Percentiles rank a stretch among this genome's conserved stretches.
Conservation (phyloP, 805 yeast species). For the Candida koratica region DNA sequence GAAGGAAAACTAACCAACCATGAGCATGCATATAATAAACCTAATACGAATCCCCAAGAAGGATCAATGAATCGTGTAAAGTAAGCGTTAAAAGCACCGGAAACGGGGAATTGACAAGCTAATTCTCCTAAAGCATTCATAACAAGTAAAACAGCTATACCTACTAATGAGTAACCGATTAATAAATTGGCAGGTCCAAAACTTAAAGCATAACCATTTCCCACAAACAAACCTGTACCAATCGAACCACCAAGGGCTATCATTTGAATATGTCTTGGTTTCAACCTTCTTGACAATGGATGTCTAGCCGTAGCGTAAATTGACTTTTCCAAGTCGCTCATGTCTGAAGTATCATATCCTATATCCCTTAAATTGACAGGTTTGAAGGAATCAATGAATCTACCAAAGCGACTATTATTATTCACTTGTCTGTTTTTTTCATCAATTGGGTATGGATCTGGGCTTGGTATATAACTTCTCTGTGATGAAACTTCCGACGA, state of each 20-base stretch:
- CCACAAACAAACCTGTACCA: constrained; percentile 58
- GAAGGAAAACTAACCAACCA: constrained; percentile 36
- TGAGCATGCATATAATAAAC: constrained; percentile 31
- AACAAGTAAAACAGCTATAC: constrained; percentile 52
- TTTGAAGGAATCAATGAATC: constrained; percentile 34
- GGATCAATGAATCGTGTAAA: constrained; percentile 35
- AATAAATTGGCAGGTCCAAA: constrained; percentile 44
- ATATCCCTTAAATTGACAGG: constrained; percentile 36
- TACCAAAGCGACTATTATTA: constrained; percentile 4
- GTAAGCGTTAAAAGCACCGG: constrained; percentile 36
- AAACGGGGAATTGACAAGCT: constrained; percentile 46
- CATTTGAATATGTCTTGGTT: constrained; percentile 66
- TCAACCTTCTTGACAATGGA: constrained; percentile 51
- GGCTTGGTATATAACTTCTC: not conserved
- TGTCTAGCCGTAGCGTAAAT: constrained; percentile 28
- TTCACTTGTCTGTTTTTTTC: constrained; percentile 3
- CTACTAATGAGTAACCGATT: constrained; percentile 56
- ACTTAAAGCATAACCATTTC: constrained; percentile 41
- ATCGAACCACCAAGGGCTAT: constrained; percentile 70
- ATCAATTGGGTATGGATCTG: constrained; percentile 1
- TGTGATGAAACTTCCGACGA: constrained; percentile 2
- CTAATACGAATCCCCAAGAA: constrained; percentile 35
- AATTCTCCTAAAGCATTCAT: constrained; percentile 61
- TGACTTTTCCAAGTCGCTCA: constrained; percentile 39
- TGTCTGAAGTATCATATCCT: constrained; percentile 37